Conservation (phyloP, 1,284 basidiomycete genomes). For the Exsudoporus floridanus region DNA sequence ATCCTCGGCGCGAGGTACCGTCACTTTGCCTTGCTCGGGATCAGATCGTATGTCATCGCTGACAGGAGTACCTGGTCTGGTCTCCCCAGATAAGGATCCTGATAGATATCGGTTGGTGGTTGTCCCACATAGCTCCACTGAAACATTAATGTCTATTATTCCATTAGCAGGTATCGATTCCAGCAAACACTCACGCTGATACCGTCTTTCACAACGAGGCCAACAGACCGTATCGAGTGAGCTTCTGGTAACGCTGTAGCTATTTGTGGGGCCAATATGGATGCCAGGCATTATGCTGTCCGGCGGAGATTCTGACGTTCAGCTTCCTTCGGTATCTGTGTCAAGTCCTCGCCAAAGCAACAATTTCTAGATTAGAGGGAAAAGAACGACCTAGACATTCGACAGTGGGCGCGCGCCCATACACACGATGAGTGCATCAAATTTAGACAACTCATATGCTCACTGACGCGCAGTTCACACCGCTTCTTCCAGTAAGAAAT, state of each 20-base stretch:
- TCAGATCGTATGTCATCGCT: not conserved
- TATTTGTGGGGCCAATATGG: not conserved
- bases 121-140: not conserved
- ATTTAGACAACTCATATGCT: not conserved
- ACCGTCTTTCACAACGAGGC: not conserved
- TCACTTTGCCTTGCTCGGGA: not conserved
- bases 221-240: not conserved
- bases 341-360: not conserved
- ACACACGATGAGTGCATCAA: not conserved
- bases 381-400: no score
- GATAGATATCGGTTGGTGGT: not conserved
- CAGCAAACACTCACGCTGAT: not conserved
- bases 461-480: not conserved
- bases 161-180: not conserved
- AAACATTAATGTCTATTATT: not conserved
- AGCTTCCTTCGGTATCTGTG: not conserved
- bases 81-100: not conserved
- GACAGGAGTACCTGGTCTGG: not conserved
- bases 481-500: not conserved
- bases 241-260: not conserved
- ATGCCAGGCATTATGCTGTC: not conserved
- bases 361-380: not conserved
- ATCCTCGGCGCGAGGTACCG: not conserved
- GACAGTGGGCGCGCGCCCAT: not conserved
- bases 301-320: not conserved